These are phyloP conservation scores for Stagonosporopsis rhizophila DNA, from an alignment of 2,329 filamentous ascomycete species.

Conservation along the genomic window DNA sequence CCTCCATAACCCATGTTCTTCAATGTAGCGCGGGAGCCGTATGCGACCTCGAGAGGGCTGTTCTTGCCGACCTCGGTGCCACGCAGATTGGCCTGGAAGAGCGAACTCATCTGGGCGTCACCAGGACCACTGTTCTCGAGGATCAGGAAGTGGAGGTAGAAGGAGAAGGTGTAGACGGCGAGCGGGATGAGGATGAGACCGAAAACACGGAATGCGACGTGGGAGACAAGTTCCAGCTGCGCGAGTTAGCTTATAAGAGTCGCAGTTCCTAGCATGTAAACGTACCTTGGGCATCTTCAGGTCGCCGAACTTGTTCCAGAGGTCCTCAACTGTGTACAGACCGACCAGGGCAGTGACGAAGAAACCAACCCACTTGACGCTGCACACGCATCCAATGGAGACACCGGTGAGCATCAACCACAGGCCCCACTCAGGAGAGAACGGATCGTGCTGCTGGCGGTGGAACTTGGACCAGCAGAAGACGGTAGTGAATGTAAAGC, in stretches of 20 bases:
- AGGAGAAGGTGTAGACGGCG: slow-evolving; percentile 93
- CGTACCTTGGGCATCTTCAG: slow-evolving; percentile 82
- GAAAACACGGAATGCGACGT: slow-evolving; percentile 79
- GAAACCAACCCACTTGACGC: slow-evolving; percentile 96
- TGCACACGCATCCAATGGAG: slow-evolving; percentile 97
- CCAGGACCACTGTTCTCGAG: slow-evolving; percentile 93
- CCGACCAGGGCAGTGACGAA: slow-evolving; percentile 96
- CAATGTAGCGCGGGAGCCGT: slow-evolving; percentile 87
- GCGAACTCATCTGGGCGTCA: slow-evolving; percentile 99
- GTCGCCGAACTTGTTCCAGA: slow-evolving; percentile 98
- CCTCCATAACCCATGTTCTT: slow-evolving; percentile 99
- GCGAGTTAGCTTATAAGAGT: slow-evolving; percentile 28
- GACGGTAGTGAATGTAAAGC: slow-evolving; percentile 97
- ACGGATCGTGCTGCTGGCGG: slow-evolving; percentile 81
- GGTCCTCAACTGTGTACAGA: slow-evolving; percentile 92
- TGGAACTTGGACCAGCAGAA: slow-evolving; percentile 99
- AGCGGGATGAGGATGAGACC: slow-evolving; percentile 89
- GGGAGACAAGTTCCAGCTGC: slow-evolving; percentile 72
- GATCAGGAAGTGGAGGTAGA: slow-evolving; percentile 92
- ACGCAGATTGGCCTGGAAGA: slow-evolving; percentile 95
- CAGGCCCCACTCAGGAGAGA: slow-evolving; percentile 89
- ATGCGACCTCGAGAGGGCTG: slow-evolving; percentile 89
- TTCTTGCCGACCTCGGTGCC: slow-evolving; percentile 94
- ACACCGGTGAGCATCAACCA: slow-evolving; percentile 94
- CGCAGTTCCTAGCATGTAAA: neutral